Percentiles rank a stretch among this genome's conserved stretches.
Evolutionary conservation across 805 yeast species (phyloP).

Genomic region (Candida silvicultrix): DNA sequence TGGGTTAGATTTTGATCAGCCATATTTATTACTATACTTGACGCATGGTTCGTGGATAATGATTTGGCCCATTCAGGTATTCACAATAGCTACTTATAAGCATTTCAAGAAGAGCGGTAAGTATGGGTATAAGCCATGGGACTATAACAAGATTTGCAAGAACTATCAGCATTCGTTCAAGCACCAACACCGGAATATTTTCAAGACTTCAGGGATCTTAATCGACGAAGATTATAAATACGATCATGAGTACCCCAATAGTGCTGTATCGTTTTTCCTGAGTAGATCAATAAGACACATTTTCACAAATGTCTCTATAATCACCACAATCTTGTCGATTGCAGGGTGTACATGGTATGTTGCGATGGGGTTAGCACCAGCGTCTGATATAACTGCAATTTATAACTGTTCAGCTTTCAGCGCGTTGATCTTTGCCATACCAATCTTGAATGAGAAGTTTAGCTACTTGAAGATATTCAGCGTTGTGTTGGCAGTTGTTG

Average conservation of each 20-base stretch:
- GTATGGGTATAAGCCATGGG: slow-evolving; percentile 6
- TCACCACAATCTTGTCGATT: slow-evolving; percentile 54
- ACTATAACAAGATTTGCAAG: slow-evolving; percentile 8
- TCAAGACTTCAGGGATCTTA: slow-evolving; percentile 24
- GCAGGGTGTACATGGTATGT: slow-evolving; percentile 87
- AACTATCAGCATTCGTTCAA: slow-evolving; percentile 31
- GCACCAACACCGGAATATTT: slow-evolving; percentile 37
- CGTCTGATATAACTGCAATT: slow-evolving; percentile 84
- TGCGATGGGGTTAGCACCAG: slow-evolving; percentile 74
- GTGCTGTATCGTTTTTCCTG: slow-evolving; percentile 6
- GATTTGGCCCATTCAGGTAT: slow-evolving; percentile 65
- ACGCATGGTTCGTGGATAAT: slow-evolving; percentile 79
- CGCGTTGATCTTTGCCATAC: slow-evolving; percentile 79
- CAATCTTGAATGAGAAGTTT: slow-evolving; percentile 60
- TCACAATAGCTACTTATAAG: slow-evolving; percentile 40
- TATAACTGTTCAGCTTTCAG: slow-evolving; percentile 88
- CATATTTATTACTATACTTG: slow-evolving; percentile 54
- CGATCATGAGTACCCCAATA: slow-evolving; percentile 12
- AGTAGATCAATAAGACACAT: slow-evolving; percentile 30
- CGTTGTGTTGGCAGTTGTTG: slow-evolving; percentile 66
- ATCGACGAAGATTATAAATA: slow-evolving; percentile 8
- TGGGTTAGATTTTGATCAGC: slow-evolving; percentile 53
- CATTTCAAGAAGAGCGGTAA: slow-evolving; percentile 25
- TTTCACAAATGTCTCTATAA: slow-evolving; percentile 31
- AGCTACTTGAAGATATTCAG: slow-evolving; percentile 56